phyloP scores from a whole-genome alignment of 768 basidiomycete genomes.

The Boletus insuetus region DNA sequence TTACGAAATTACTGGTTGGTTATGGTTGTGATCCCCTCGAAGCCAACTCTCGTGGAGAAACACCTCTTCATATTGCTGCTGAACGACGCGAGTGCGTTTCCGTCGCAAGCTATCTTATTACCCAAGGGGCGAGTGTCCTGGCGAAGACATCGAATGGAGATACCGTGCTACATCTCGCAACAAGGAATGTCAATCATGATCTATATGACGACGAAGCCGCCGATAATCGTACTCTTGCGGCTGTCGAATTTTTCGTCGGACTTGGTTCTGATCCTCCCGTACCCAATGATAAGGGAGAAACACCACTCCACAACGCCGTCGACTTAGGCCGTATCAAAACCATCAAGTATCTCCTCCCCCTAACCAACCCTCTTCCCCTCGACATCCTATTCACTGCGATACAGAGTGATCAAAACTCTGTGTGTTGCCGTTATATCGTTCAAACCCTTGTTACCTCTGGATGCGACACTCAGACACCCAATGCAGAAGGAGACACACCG shows the following conservation, averaged over 20 bases:
- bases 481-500: not conserved
- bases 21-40: not conserved
- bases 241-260: not conserved
- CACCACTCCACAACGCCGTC: not conserved
- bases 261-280: not conserved
- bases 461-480: not conserved
- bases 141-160: not conserved
- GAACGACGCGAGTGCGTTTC: not conserved
- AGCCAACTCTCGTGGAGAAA: not conserved
- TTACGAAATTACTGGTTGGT: not conserved
- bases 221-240: not conserved
- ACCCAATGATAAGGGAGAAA: not conserved
- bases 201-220: too few species aligned
- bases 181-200: not conserved
- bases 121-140: not conserved
- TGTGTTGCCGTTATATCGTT: not conserved
- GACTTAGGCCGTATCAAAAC: not conserved
- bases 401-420: not conserved
- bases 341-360: not conserved
- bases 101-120: not conserved
- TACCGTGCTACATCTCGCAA: not conserved
- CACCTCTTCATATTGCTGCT: not conserved
- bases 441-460: not conserved
- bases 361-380: not conserved
- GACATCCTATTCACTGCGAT: slow-evolving; percentile 1